A percentile compares a stretch with the other conserved stretches of the same genome.
Conservation (phyloP, 1,284 basidiomycete genomes). For the Tilletia caries region DNA sequence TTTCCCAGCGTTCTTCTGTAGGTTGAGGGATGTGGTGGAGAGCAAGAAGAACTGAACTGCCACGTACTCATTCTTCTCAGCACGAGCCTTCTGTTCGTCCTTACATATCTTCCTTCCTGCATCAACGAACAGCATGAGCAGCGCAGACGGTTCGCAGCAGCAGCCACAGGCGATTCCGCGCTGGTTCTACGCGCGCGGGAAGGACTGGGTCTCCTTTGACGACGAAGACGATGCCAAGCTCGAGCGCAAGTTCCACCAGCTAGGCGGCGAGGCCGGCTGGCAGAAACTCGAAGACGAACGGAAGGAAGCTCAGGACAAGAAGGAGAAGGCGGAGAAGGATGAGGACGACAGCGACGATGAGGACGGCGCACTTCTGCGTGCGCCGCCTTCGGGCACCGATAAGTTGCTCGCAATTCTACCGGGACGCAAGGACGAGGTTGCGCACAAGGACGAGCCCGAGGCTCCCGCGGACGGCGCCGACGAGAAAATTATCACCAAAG, state of each 20-base stretch:
- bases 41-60: too few relatives aligned
- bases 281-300: conserved; percentile 14
- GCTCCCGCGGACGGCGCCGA: background rate
- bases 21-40: background rate
- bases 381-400: conserved; percentile 34
- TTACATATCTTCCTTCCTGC: too few relatives aligned
- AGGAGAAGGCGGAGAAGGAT: background rate
- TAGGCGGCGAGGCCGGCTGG: conserved; percentile 27
- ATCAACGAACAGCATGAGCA: too few relatives aligned
- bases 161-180: conserved; percentile 11
- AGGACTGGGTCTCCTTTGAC: conserved; percentile 42
- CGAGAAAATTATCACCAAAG: conserved; percentile 5
- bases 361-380: conserved; percentile 8
- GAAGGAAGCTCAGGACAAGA: background rate
- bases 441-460: too few relatives aligned
- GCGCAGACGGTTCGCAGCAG: too few relatives aligned
- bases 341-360: conserved; percentile 7
- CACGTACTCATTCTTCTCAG: too few relatives aligned
- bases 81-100: too few relatives aligned
- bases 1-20: background rate
- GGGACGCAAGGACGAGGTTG: background rate
- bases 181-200: conserved; percentile 48
- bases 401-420: conserved; percentile 21
- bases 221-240: conserved; percentile 37
- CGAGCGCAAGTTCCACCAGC: conserved; percentile 32